phyloP scores from a whole-genome alignment of 305 asterid species.

The Lippia alba region DNA sequence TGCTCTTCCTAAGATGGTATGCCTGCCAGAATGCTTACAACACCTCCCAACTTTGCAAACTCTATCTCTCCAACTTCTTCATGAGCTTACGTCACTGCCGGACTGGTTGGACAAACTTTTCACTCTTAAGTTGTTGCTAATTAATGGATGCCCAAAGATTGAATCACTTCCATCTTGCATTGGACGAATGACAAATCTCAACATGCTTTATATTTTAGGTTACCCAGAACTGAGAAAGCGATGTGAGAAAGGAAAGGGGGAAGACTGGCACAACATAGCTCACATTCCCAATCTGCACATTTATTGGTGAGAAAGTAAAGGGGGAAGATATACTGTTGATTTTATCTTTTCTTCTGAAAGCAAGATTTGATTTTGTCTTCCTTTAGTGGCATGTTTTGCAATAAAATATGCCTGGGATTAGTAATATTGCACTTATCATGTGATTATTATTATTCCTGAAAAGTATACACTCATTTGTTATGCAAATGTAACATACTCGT shows the following conservation, averaged over 20 bases:
- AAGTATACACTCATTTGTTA: no score
- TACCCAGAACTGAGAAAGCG: no score
- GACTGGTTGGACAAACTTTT: background rate
- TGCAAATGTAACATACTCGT: no score
- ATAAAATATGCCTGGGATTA: no score
- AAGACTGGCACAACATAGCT: conserved; percentile 38
- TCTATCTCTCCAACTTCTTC: background rate
- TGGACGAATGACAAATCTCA: conserved; percentile 15
- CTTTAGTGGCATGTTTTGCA: no score
- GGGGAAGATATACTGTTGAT: no score
- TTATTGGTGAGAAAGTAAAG: no score
- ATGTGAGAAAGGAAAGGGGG: conserved; percentile 32
- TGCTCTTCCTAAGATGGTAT: background rate
- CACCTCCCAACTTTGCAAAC: background rate
- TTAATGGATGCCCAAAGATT: conserved; percentile 5
- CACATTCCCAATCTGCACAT: no score
- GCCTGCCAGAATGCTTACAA: conserved; percentile 21
- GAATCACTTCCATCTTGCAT: conserved; percentile 17
- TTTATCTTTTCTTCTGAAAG: no score
- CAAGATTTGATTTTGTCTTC: background rate
- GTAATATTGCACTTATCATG: no score
- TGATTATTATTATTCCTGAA: no score
- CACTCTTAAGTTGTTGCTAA: background rate
- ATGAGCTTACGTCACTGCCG: background rate
- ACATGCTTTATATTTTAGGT: fast-evolving